Base-by-base conservation (phyloP, 2,329 filamentous ascomycete genomes). In the Aspergillus quadrilineatus region DNA sequence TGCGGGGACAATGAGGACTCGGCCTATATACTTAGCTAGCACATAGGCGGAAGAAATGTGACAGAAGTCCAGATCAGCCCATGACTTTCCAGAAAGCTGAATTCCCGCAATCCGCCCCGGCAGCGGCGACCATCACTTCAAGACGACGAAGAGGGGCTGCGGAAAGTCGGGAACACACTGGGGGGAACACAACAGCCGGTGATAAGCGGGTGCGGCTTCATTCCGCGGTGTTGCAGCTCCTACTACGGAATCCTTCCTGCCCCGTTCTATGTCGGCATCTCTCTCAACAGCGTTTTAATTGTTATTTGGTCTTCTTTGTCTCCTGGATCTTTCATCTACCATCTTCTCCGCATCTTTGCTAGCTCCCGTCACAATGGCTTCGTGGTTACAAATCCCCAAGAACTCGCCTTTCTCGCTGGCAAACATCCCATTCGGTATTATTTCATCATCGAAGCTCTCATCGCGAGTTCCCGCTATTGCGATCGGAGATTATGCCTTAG, bases 371-470 rank as follows among this genome's bases (percentile, higher is more conserved):
- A 68, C 63, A 50, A 75, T 76, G 69, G 66, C 73, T 64, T 86
- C 83, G 53, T 87, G 85, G 85, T 77, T 88, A 54, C 73, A 73
- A 49, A 85, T 88, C 57, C 82, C 85, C 46, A 76, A 78, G 51
- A 76, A 79, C 55, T 87, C 83, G 55, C 85, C 86, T 66, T 92
- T 92, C 74, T 90, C 89, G 7, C 77, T 93, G 50, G 85, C 87
- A 67, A 94, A 94, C 69, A 87, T 94, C 53, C 90, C 90, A 1
- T 93, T 93, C 67, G 90, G 90, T 66, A 86, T 94, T 76, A 89
- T 94, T 68, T 88, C 85, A 30, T 88, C 87, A 0, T 61, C 79
- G 2, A 72, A 78, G 5, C 79, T 83, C 57, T 65, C 79, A 9
- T 79, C 79, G 28, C 87, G 80, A 1, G 85, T 86, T 29, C 81